Evolutionary conservation across 352 stramenopile genomes (phyloP), one percentile per base, ranked within the genome.

Genomic region (Globisporangium splendens): DNA sequence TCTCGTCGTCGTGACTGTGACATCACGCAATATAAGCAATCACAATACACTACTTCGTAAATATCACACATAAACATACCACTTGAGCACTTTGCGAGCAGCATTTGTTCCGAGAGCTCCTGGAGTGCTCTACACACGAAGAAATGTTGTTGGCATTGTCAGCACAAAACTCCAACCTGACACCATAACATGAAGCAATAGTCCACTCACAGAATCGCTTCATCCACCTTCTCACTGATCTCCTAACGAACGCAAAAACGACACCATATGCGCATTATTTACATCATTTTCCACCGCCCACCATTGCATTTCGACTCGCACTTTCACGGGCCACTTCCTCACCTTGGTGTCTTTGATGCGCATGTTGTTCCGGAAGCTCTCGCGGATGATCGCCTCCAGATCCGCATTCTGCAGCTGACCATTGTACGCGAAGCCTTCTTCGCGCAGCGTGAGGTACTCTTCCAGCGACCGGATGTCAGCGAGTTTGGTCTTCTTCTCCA

Each of bases 41-140:
- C 60, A 17, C 33, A 53, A 20, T 22, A 22, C 8, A 24, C 15
- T 8, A 43, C 42, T 2, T 22, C 41, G 24, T 5, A 31, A 31
- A 31, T 5, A 31, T 31, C 24, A 2, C 20, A 41, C 18, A 62
- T 1, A 1, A 42, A 43, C 64, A 14, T 69, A 92, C 83, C 79
- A 56, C 77, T 93, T 3, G 83, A 91, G 60, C 77, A 91, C 47
- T 84, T 78, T 31, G 83, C 77, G 15, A 91, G 61, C 41, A 83
- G 64, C 41, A 82, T 59, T 49, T 93, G 83, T 5, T 88, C 70
- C 18, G 79, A 89, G 14, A 93, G 20, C 55, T 89, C 79, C 21
- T 75, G 73, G 43, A 92, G 55, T 21, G 65, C 68, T 59, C 82
- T 92, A 31, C 24, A 31, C n/a, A n/a, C n/a, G n/a, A n/a, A n/a